Percentiles rank a stretch among this genome's conserved stretches.
Evolutionary conservation across 2,329 filamentous ascomycete genomes (phyloP).

Genomic region (Aspergillus pseudotamarii): DNA sequence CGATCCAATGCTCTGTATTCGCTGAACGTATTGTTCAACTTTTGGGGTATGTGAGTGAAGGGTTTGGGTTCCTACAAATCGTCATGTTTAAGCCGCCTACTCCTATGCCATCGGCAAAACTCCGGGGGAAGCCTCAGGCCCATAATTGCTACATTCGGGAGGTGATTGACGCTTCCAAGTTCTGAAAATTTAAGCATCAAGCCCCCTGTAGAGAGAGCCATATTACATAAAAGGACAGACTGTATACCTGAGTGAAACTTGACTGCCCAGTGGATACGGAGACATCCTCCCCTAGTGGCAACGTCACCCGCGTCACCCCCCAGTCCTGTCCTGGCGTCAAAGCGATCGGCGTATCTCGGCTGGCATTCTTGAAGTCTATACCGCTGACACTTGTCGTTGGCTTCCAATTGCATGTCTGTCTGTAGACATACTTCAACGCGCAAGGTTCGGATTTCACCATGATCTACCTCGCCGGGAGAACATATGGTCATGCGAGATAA

Average conservation of each 20-base stretch:
- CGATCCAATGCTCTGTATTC: neutral
- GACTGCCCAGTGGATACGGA: neutral
- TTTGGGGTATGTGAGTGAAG: neutral
- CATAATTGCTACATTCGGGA: neutral
- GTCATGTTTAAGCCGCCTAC: neutral
- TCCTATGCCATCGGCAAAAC: neutral
- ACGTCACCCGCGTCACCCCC: neutral
- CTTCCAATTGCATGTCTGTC: neutral
- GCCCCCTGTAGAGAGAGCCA: neutral
- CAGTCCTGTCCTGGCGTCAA: neutral
- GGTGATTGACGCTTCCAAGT: too few species aligned
- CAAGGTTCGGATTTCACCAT: neutral
- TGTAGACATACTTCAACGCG: neutral
- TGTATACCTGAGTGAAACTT: neutral
- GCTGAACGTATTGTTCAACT: neutral
- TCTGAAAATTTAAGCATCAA: neutral
- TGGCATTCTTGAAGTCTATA: neutral
- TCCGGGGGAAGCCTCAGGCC: neutral
- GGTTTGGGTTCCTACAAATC: neutral
- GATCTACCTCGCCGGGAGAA: neutral
- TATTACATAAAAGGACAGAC: neutral
- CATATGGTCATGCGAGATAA: neutral
- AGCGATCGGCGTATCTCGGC: neutral
- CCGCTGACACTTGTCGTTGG: neutral
- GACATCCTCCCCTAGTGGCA: neutral